Evolutionary conservation across 2,329 filamentous ascomycete species (phyloP), one percentile per base, ranked within the genome.

Genomic region (Phaeomoniella chlamydospora): DNA sequence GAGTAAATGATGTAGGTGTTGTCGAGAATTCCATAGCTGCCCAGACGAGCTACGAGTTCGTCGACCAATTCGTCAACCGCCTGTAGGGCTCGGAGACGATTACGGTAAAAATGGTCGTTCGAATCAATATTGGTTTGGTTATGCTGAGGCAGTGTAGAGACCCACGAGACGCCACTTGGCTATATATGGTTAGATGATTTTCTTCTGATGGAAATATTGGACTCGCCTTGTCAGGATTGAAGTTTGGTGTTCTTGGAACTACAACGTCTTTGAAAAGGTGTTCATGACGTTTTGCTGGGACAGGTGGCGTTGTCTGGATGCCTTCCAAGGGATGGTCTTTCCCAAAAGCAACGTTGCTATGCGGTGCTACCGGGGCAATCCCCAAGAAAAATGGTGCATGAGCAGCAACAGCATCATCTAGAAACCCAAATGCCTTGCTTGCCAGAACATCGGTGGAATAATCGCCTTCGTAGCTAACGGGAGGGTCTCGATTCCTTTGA

Each of bases 331-430:
- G n/a, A n/a, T n/a, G 6, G 46, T 48, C 15, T 43, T 32, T 32
- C 9, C 9, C 15, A 13, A 9, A 9, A 15, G 30, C 12, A 3
- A 68, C 57, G 40, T 76, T 73, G 15, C 67, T 67, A 45, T 85
- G 80, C 1, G 80, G 79, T 0, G 72, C 77, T 4, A 77, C 65
- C 0, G 79, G 80, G 0, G 78, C 72, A 5, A 80, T 62, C 0
- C 66, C 67, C 3, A 85, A 50, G 48, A 84, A 83, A 54, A 82
- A 84, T 0, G 80, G 80, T 12, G 65, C 60, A 0, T 62, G 53
- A 0, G 61, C 57, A 0, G 56, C 50, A 2, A 76, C 57, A 0
- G 72, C 79, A 35, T 80, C 69, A 2, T 74, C 65, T 0, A 85
- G 54, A 31, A 82, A 72, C 0, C 65, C 71, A 4, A 69, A 58